Evolutionary conservation across 2,329 filamentous ascomycete species (phyloP).

Genomic region (Ceratocystis harringtonii): DNA sequence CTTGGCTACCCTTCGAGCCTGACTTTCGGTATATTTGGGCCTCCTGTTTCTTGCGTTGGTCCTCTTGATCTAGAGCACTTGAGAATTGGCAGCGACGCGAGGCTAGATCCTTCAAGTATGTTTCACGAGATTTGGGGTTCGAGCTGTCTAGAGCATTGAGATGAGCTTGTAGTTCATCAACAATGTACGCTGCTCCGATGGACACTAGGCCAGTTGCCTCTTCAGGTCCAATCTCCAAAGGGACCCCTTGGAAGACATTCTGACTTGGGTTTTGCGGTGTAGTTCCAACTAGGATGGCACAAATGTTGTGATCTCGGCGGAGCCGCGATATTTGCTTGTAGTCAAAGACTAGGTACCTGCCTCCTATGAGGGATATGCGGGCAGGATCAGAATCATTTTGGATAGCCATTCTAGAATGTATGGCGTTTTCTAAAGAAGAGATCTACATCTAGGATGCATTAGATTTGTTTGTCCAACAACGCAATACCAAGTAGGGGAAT

Average conservation of each 20-base stretch:
- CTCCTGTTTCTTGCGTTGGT: slow-evolving; percentile 15
- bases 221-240: slow-evolving; percentile 79
- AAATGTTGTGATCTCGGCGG: slow-evolving; percentile 67
- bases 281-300: slow-evolving; percentile 71
- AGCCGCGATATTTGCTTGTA: slow-evolving; percentile 63
- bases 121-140: slow-evolving; percentile 22
- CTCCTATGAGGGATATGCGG: slow-evolving; percentile 65
- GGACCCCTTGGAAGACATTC: slow-evolving; percentile 81
- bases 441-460: slow-evolving; percentile 15
- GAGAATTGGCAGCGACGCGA: slow-evolving; percentile 11
- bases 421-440: neutral
- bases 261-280: slow-evolving; percentile 88
- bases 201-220: slow-evolving; percentile 72
- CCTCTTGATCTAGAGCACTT: slow-evolving; percentile 11
- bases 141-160: slow-evolving; percentile 44
- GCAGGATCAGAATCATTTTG: slow-evolving; percentile 34
- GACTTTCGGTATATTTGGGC: slow-evolving; percentile 18
- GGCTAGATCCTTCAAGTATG: slow-evolving; percentile 8
- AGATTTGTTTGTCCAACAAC: neutral
- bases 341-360: slow-evolving; percentile 81
- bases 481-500: neutral
- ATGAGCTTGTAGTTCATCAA: slow-evolving; percentile 66
- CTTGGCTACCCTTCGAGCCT: slow-evolving; percentile 17
- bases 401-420: neutral
- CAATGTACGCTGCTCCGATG: slow-evolving; percentile 58